Evolutionary conservation across 345 rosid species (phyloP).

Genomic region (Erodium maritimum): DNA sequence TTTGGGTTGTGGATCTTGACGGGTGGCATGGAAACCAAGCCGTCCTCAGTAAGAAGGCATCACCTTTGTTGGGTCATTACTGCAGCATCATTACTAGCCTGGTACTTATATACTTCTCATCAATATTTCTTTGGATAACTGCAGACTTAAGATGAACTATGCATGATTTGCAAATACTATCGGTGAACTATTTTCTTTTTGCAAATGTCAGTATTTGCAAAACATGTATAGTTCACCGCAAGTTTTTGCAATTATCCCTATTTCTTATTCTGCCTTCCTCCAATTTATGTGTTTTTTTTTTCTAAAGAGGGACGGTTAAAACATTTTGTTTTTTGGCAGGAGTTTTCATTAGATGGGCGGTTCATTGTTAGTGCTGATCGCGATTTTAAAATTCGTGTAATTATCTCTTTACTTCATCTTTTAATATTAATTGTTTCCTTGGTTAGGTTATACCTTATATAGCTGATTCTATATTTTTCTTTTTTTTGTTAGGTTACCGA

Average conservation of each 20-base stretch:
- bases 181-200: no score
- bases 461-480: constrained; percentile 6
- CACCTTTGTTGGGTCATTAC: constrained; percentile 70
- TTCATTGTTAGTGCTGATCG: constrained; percentile 77
- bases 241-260: no score
- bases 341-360: constrained; percentile 74
- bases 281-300: no score
- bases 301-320: not conserved
- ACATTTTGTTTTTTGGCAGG: constrained; percentile 29
- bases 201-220: no score
- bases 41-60: constrained; percentile 45
- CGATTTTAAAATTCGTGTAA: constrained; percentile 88
- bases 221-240: no score
- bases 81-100: constrained; percentile 92
- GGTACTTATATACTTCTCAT: constrained; percentile 21
- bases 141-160: no score
- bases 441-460: constrained; percentile 5
- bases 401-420: constrained; percentile 10
- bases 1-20: constrained; percentile 62
- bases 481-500: constrained; percentile 52
- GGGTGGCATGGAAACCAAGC: constrained; percentile 27
- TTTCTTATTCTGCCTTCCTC: no score
- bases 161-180: no score
- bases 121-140: no score
- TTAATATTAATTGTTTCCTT: constrained; percentile 9